Conservation (phyloP, 2,329 filamentous ascomycete species). For the Sporothrix sp. region DNA sequence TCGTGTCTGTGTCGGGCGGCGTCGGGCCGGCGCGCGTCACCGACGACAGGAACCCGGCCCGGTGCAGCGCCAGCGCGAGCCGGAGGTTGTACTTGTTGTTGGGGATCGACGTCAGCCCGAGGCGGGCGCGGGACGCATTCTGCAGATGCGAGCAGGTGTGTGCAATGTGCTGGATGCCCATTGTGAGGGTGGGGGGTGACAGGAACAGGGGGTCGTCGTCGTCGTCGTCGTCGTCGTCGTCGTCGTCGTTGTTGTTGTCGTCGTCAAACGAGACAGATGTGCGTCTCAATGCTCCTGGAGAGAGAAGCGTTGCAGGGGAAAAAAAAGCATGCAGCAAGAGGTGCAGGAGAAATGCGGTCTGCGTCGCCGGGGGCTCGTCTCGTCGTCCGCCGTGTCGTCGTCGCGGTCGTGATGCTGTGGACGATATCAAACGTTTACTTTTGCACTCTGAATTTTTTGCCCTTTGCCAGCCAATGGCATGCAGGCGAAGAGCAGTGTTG, state of each 20-base stretch:
- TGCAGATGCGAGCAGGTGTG: slow-evolving; percentile 85
- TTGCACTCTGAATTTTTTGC: slow-evolving; percentile 1
- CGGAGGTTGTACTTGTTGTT: slow-evolving; percentile 72
- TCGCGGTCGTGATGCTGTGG: slow-evolving; percentile 1
- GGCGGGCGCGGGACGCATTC: slow-evolving; percentile 74
- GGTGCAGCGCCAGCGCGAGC: slow-evolving; percentile 67
- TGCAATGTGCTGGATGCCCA: slow-evolving; percentile 57
- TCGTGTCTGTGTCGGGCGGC: slow-evolving; percentile 38
- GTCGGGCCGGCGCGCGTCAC: slow-evolving; percentile 61
- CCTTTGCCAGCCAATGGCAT: background rate
- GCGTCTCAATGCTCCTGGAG: no score
- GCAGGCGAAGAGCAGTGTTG: background rate
- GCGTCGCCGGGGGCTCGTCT: no score
- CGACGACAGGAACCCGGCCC: slow-evolving; percentile 68
- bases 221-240: background rate
- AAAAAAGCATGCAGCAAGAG: no score
- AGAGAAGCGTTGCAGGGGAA: no score
- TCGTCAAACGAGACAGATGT: background rate
- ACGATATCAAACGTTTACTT: no score
- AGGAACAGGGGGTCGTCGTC: background rate
- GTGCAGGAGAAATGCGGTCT: no score
- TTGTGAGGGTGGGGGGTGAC: slow-evolving; percentile 18
- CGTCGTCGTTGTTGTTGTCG: background rate
- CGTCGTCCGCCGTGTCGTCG: background rate
- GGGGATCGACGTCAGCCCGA: slow-evolving; percentile 74